Evolutionary conservation across 2,329 filamentous ascomycete species (phyloP), one percentile per base, ranked within the genome.

Genomic region (Endothia cerciana): DNA sequence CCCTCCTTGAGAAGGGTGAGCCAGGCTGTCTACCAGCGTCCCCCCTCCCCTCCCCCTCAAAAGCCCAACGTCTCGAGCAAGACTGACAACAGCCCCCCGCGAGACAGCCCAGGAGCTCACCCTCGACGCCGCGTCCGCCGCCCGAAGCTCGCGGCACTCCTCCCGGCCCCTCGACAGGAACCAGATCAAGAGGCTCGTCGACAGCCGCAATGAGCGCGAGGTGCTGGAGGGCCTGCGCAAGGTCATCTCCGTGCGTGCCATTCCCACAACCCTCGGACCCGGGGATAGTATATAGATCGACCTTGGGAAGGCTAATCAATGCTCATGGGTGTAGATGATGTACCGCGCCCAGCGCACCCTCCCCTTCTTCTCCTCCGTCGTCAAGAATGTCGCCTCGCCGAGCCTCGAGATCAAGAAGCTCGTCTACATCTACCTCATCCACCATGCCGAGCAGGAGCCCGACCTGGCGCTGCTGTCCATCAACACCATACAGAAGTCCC

Each of bases 401-500:
- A 97, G 93, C 73, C 85, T 97, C 73, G 93, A 97, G 74, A 94
- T 98, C 78, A 96, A 97, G 80, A 98, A 98, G 78, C 88, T 99
- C 64, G 95, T 99, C 69, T 99, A 99, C 82, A 97, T 97, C 76
- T 99, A 97, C 79, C 89, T 99, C 69, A 90, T 98, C 68, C 92
- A 96, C 76, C 94, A 99, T 84, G 95, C 95, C 76, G 95, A 98
- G 77, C 89, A 93, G 70, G 95, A 98, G 74, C 95, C 94, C 65
- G 95, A 99, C 78, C 91, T 97, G 56, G 94, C 95, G 25, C 86
- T 99, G 45, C 86, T 99, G 55, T 97, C 94, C 66, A 97, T 99
- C 85, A 99, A 99, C 79, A 97, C 95, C 7, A 98, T 99, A 72
- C 95, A 99, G 76, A 98, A 97, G 79, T 97, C 94, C 11, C 87